Base-by-base conservation (phyloP, 768 basidiomycete species). In the Psilocybe subaeruginosa region DNA sequence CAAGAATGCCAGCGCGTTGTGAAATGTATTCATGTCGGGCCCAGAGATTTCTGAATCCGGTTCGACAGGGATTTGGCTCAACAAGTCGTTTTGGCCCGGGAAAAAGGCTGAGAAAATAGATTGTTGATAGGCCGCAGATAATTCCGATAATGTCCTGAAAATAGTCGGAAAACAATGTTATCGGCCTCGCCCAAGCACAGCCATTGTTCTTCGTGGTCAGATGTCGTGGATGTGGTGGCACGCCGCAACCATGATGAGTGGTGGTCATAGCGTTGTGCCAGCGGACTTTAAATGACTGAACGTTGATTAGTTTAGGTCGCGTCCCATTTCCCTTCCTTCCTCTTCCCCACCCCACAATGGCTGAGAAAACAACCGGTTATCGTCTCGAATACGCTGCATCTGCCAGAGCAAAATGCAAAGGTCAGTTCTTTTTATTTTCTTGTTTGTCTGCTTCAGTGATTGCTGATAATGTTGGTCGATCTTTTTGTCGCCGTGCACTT, bases 401-500 rank as follows among this genome's bases (percentile, higher is more conserved):
- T 59, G 80, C 76, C 61, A 82, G 91, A 60, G 80, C 91, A 37
- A 90, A 90, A 77, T 93, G 91, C 78, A 92, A 91, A 80, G 92
- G 91, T 89, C 62, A 54, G 80, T 73, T 52, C 52, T 17, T 63
- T 68, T 68, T 55, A 65, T 56, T 51, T 53, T 62, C 52, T 56
- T 45, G 39, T 31, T 51, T 8, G 45, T 39, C 49, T 43, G 57
- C 48, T 48, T 60, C 46, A 35, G 48, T 27, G 52, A 49, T 31
- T 45, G 53, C 66, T 67, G 56, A 69, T 56, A 3, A 58, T 60
- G 51, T 56, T 27, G 49, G 11, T 43, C 7, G 41, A 43, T 14
- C 41, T 0, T 14, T 43, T 43, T 43, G 41, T 43, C 14, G 41
- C n/a, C 14, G 41, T 43, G 41, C 41, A 1, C 14, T 12, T 43